Conservation (phyloP, 2,329 filamentous ascomycete genomes). For the Pseudofabraea citricarpa region DNA sequence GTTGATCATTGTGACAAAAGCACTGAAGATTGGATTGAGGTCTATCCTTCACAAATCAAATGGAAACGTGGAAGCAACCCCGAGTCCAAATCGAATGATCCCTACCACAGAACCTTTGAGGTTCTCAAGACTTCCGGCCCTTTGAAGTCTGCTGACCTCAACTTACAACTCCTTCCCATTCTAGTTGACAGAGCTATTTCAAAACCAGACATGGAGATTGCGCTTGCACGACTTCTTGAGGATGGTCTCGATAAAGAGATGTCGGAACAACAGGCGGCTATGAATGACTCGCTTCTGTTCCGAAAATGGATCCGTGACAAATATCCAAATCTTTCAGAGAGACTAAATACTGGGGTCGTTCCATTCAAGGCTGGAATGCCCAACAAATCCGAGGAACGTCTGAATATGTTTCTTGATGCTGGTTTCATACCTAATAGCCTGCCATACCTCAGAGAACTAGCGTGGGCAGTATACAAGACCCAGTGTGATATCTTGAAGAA, state of each 20-base stretch:
- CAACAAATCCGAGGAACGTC: conserved; percentile 37
- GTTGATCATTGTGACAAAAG: conserved; percentile 46
- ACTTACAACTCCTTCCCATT: conserved; percentile 65
- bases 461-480: conserved; percentile 20
- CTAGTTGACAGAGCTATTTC: conserved; percentile 54
- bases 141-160: conserved; percentile 50
- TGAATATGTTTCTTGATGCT: conserved; percentile 50
- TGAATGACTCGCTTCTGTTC: conserved; percentile 45
- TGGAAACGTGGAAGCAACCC: conserved; percentile 50
- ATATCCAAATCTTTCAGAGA: conserved; percentile 34
- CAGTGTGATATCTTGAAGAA: conserved; percentile 34
- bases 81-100: conserved; percentile 26
- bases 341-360: conserved; percentile 21
- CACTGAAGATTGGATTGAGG: conserved; percentile 57
- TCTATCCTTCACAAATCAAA: conserved; percentile 64
- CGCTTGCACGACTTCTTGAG: conserved; percentile 44
- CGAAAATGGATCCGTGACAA: conserved; percentile 48
- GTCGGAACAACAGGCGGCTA: conserved; percentile 42
- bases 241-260: conserved; percentile 48
- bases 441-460: conserved; percentile 42
- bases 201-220: conserved; percentile 35
- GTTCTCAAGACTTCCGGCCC: conserved; percentile 45
- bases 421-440: conserved; percentile 52
- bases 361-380: conserved; percentile 18
- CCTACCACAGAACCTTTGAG: conserved; percentile 59